These are phyloP conservation scores for Colletotrichum sp. DNA, from an alignment of 2,329 filamentous ascomycete species.

Conservation along the genomic window DNA sequence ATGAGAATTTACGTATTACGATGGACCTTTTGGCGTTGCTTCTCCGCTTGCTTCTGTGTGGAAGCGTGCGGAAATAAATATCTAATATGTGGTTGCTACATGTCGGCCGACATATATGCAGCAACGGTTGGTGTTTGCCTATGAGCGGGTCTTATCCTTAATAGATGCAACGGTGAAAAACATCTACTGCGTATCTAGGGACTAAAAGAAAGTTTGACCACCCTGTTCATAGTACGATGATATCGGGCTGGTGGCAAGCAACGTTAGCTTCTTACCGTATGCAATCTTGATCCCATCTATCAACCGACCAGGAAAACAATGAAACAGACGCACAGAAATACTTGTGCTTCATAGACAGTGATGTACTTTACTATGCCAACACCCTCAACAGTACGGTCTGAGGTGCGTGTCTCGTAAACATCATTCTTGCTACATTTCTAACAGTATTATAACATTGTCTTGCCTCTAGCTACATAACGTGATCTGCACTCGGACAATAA, in stretches of 20 bases:
- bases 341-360: background rate
- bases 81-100: background rate
- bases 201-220: background rate
- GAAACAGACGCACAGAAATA: fast-evolving
- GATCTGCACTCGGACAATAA: background rate
- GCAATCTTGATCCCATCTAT: background rate
- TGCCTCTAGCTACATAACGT: background rate
- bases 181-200: background rate
- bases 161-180: background rate
- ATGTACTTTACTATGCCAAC: background rate
- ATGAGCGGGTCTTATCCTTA: background rate
- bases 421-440: background rate
- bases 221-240: background rate
- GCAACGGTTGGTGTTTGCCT: background rate
- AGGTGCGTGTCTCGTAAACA: background rate
- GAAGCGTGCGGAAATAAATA: background rate
- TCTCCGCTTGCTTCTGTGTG: background rate
- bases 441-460: fast-evolving
- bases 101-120: background rate
- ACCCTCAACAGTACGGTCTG: background rate
- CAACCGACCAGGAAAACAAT: background rate
- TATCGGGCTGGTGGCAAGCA: background rate
- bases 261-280: background rate
- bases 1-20: background rate
- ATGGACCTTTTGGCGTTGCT: background rate